Base-by-base conservation (phyloP, 768 basidiomycete genomes). In the Dioszegia aurantiaca region DNA sequence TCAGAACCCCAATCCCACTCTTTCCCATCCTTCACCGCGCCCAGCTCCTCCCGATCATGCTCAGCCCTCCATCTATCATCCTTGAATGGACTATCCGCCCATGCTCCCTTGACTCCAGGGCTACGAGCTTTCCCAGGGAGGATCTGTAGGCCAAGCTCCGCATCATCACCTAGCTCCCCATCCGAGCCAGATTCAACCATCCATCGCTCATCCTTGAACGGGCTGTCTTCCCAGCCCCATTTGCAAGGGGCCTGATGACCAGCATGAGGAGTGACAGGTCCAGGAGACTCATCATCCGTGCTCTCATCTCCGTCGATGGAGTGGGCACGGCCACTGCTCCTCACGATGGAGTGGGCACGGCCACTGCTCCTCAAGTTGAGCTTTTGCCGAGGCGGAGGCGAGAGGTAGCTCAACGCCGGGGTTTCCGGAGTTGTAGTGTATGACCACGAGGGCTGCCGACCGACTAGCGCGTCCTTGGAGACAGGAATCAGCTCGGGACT, bases 121-220 rank as follows among this genome's bases (percentile, higher is more conserved):
- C n/a, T n/a, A n/a, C n/a, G n/a, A n/a, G n/a, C n/a, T n/a, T n/a
- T n/a, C n/a, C n/a, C n/a, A n/a, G 14, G 33, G 33, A 33, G 33
- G 33, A 33, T 33, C 33, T 14, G 33, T 14, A 6, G 8, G 33
- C 33, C 28, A 19, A 19, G 19, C 6, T 16, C 10, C 26, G 3
- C 19, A 17, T 19, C 46, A 26, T 3, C 19, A 26, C 46, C 46
- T 3, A 30, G 31, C 30, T 11, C 30, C 19, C 23, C 48, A 2
- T 37, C 30, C 16, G 3, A 26, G 3, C 23, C 31, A 30, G n/a
- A n/a, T 14, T 49, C 31, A 5, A 33, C 17, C 31, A 6, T 53
- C 51, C 51, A 53, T n/a, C 51, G n/a, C 14, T 53, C 21, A 53
- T 53, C 51, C 36, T 24, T 28, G 27, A 47, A 47, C 6, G 46